Conservation (phyloP, 306 rosid species). For the Castanopsis chinensis region DNA sequence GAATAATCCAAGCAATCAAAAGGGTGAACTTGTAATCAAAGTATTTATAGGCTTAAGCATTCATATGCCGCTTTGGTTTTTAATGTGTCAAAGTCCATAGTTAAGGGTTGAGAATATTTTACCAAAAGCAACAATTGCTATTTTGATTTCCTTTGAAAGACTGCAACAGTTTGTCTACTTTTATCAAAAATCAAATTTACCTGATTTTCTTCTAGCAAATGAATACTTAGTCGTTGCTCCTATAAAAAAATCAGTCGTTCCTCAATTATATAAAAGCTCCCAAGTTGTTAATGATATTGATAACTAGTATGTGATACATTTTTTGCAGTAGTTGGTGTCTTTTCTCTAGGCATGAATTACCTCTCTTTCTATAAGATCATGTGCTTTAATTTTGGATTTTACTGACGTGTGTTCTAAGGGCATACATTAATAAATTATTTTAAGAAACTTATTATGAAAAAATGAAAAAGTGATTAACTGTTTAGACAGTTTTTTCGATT, state of each 20-base stretch:
- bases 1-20: conserved; percentile 46
- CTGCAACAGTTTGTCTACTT: neutral
- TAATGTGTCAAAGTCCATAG: neutral
- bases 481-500: too few species aligned
- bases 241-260: neutral
- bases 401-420: rapidly evolving
- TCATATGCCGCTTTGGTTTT: neutral
- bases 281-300: neutral
- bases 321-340: too few species aligned
- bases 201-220: neutral
- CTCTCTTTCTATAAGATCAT: neutral
- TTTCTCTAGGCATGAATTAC: too few species aligned
- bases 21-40: conserved; percentile 47
- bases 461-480: too few species aligned
- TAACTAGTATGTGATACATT: neutral
- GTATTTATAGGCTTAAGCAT: conserved; percentile 16
- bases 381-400: too few species aligned
- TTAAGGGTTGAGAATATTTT: neutral
- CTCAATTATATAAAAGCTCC: neutral
- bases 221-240: neutral
- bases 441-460: too few species aligned
- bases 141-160: neutral
- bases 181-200: neutral
- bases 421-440: too few species aligned
- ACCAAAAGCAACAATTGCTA: neutral